phyloP scores from a whole-genome alignment of 2,329 filamentous ascomycete species.

The Dactylellina parvicollis region DNA sequence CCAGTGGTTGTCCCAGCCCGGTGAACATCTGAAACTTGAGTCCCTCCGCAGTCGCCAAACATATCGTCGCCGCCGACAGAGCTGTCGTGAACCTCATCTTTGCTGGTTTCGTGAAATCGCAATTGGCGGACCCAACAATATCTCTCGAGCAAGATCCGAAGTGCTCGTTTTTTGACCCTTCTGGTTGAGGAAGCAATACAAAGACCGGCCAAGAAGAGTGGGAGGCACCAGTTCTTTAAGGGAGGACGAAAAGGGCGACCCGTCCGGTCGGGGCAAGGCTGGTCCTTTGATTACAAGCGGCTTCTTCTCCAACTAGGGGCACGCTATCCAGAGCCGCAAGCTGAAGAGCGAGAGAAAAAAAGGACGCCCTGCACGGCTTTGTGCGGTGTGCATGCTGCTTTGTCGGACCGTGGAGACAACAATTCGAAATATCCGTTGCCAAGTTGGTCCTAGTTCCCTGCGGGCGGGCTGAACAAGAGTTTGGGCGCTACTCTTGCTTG shows the following conservation, averaged over 20 bases:
- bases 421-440: conserved; percentile 49
- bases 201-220: conserved; percentile 42
- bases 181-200: conserved; percentile 23
- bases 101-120: conserved; percentile 20
- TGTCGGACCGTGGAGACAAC: conserved; percentile 38
- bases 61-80: conserved; percentile 39
- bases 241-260: conserved; percentile 24
- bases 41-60: conserved; percentile 49
- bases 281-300: conserved; percentile 41
- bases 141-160: conserved; percentile 33
- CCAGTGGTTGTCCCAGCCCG: conserved; percentile 17
- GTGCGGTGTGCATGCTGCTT: conserved; percentile 35
- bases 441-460: conserved; percentile 34
- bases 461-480: conserved; percentile 22
- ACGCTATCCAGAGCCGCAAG: conserved; percentile 38
- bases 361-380: conserved; percentile 38
- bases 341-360: no score
- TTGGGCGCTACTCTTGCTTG: conserved; percentile 30
- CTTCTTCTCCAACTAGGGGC: conserved; percentile 9
- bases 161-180: conserved; percentile 19
- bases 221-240: conserved; percentile 47
- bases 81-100: conserved; percentile 43
- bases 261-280: neutral
- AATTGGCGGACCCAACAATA: no score
- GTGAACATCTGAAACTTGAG: conserved; percentile 43